Percentiles rank a stretch among this genome's conserved stretches.
Conservation (phyloP, 805 yeast species). For the Candida awuae region DNA sequence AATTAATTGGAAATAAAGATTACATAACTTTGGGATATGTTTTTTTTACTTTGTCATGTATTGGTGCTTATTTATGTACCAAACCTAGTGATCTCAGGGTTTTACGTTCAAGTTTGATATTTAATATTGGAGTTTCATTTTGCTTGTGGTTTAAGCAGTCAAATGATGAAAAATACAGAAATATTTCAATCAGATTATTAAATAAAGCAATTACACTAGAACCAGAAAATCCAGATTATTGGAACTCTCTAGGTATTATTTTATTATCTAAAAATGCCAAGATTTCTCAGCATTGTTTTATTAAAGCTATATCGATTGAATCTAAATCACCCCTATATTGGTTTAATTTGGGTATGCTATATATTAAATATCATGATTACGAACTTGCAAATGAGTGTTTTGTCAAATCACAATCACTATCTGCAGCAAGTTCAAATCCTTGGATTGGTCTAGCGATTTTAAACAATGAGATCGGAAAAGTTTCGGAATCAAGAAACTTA, state of each 20-base stretch:
- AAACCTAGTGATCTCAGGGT: conserved; percentile 36
- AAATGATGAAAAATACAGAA: conserved; percentile 28
- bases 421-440: conserved; percentile 66
- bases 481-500: conserved; percentile 42
- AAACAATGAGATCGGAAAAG: conserved; percentile 42
- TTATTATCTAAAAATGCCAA: conserved; percentile 55
- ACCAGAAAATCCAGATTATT: conserved; percentile 57
- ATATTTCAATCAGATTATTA: conserved; percentile 46
- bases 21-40: background rate
- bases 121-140: conserved; percentile 66
- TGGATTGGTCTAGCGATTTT: conserved; percentile 85
- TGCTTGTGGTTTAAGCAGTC: conserved; percentile 36
- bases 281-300: conserved; percentile 87
- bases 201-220: conserved; percentile 69
- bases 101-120: conserved; percentile 46
- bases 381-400: conserved; percentile 70
- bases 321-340: conserved; percentile 63
- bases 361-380: conserved; percentile 57
- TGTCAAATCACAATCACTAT: conserved; percentile 65
- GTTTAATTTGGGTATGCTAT: conserved; percentile 76
- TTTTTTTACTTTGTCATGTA: conserved; percentile 33
- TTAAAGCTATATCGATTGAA: conserved; percentile 67
- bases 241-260: conserved; percentile 81
- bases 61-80: conserved; percentile 4
- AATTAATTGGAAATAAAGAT: conserved; percentile 28